A percentile compares a stretch with the other conserved stretches of the same genome.
Evolutionary conservation across 192 early-diverging fungal genomes (phyloP).

Genomic region (Funneliformis geosporum): DNA sequence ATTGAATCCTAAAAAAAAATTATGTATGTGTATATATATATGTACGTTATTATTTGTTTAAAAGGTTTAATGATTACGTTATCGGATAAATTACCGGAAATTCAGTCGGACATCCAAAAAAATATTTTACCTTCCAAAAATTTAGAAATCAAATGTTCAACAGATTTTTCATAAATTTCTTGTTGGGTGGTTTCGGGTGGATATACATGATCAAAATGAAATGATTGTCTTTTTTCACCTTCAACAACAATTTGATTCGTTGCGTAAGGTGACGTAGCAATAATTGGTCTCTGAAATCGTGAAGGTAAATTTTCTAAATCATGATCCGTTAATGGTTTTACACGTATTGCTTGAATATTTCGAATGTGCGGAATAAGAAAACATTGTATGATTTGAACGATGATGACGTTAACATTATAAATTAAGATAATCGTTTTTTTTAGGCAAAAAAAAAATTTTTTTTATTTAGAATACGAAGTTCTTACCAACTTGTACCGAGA

Average conservation of each 20-base stretch:
- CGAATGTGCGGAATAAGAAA: background rate
- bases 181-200: slow-evolving; percentile 58
- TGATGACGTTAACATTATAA: background rate
- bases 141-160: slow-evolving; percentile 45
- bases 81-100: background rate
- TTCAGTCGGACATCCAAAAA: slow-evolving; percentile 6
- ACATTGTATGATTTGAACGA: background rate
- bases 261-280: slow-evolving; percentile 1
- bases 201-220: slow-evolving; percentile 71
- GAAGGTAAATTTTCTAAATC: background rate
- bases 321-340: slow-evolving; percentile 6
- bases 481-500: background rate
- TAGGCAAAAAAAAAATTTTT: background rate
- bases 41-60: no score
- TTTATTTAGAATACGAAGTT: no score
- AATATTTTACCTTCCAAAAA: slow-evolving; percentile 49
- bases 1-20: slow-evolving; percentile 71
- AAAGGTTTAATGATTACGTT: background rate
- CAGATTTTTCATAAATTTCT: slow-evolving; percentile 56
- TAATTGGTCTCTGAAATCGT: slow-evolving; percentile 5
- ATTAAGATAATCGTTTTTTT: background rate
- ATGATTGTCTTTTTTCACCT: slow-evolving; percentile 33
- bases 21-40: background rate
- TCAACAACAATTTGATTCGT: slow-evolving; percentile 10
- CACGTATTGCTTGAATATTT: background rate